Evolutionary conservation across 805 yeast genomes (phyloP).

Genomic region (Komagataella pastoris): DNA sequence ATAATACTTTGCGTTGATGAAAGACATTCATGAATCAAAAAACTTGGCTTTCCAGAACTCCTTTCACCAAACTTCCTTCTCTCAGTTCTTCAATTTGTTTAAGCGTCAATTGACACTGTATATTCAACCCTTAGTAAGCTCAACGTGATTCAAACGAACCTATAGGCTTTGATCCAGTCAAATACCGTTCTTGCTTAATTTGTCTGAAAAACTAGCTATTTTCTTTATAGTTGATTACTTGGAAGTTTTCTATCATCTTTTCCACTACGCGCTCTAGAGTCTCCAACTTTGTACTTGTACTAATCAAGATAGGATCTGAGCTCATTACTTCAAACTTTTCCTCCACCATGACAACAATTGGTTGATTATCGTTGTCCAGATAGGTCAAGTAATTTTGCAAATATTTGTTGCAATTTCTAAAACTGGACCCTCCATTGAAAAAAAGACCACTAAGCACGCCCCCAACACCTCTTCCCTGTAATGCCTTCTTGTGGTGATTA

Average conservation of each 20-base stretch:
- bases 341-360: slow-evolving; percentile 43
- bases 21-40: no score
- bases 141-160: no score
- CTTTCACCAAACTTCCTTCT: no score
- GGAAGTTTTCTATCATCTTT: background rate
- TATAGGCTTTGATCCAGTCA: no score
- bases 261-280: slow-evolving; percentile 30
- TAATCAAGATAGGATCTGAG: slow-evolving; percentile 54
- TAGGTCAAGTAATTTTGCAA: slow-evolving; percentile 53
- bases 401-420: slow-evolving; percentile 31
- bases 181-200: no score
- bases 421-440: slow-evolving; percentile 15
- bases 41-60: no score
- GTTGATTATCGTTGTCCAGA: slow-evolving; percentile 20
- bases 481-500: background rate
- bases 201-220: no score
- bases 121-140: no score
- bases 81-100: no score
- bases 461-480: background rate
- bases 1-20: no score
- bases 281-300: slow-evolving; percentile 49
- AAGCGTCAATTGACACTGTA: no score
- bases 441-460: background rate
- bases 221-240: background rate
- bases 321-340: slow-evolving; percentile 47